Evolutionary conservation across 2,329 filamentous ascomycete genomes (phyloP).

Genomic region (Penicillium brevicompactum): DNA sequence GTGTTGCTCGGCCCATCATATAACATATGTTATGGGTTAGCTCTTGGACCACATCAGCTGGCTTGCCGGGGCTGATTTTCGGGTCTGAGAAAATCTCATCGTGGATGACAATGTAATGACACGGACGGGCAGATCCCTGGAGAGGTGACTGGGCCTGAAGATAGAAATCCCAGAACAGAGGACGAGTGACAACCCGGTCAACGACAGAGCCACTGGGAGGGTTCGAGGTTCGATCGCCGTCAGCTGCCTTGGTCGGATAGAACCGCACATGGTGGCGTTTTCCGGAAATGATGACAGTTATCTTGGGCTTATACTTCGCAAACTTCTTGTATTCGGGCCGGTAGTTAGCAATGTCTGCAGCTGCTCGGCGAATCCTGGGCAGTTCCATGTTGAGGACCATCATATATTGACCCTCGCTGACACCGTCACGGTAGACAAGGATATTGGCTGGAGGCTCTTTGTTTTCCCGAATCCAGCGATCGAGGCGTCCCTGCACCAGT

Average conservation of each 20-base stretch:
- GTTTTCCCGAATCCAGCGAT: conserved; percentile 64
- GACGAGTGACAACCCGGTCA: conserved; percentile 76
- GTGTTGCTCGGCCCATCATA: conserved; percentile 29
- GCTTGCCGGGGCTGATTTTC: neutral
- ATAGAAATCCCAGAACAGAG: conserved; percentile 78
- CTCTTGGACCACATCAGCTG: conserved; percentile 18
- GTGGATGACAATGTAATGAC: conserved; percentile 73
- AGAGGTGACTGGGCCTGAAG: conserved; percentile 76
- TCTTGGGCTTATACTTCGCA: conserved; percentile 52
- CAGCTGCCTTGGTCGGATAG: conserved; percentile 62
- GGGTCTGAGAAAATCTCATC: conserved; percentile 63
- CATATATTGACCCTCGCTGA: conserved; percentile 79
- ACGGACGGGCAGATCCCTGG: conserved; percentile 77
- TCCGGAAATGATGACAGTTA: conserved; percentile 75
- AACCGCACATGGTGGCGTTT: conserved; percentile 88
- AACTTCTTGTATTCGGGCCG: conserved; percentile 23
- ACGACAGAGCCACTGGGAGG: conserved; percentile 74
- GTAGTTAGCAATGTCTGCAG: conserved; percentile 48
- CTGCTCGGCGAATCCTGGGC: conserved; percentile 55
- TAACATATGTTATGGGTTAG: conserved; percentile 27
- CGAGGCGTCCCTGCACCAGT: conserved; percentile 64
- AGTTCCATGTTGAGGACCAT: conserved; percentile 69
- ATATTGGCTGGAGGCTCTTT: conserved; percentile 67
- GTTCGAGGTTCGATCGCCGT: conserved; percentile 61
- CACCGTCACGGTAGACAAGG: conserved; percentile 82